Evolutionary conservation across 306 rosid genomes (phyloP).

Genomic region (Casuarina cunninghamiana): DNA sequence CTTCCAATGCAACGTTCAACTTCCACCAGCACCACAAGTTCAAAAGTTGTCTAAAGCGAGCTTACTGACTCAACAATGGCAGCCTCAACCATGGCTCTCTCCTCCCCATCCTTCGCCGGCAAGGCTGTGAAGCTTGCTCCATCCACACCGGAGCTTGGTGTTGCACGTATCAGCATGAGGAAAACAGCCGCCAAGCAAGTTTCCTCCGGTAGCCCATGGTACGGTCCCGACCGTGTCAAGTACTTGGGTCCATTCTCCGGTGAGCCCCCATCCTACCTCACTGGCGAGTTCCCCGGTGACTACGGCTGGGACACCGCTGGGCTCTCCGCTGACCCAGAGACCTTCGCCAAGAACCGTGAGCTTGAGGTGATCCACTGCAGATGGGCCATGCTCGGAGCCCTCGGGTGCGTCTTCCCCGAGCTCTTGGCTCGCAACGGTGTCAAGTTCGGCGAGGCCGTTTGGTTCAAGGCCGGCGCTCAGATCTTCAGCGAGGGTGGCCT

Average conservation of each 20-base stretch:
- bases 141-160: constrained; percentile 21
- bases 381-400: constrained; percentile 73
- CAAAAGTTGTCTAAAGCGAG: background rate
- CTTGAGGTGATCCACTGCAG: constrained; percentile 57
- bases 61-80: constrained; percentile 31
- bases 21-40: background rate
- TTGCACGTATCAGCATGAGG: constrained; percentile 50
- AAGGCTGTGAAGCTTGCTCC: constrained; percentile 47
- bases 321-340: constrained; percentile 68
- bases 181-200: constrained; percentile 1
- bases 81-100: constrained; percentile 62
- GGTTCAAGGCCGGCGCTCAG: constrained; percentile 70
- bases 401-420: constrained; percentile 65
- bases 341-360: constrained; percentile 57
- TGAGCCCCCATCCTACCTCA: constrained; percentile 55
- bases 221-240: constrained; percentile 66
- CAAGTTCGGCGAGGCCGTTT: constrained; percentile 59
- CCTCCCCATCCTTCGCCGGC: constrained; percentile 58
- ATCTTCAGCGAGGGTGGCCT: constrained; percentile 70
- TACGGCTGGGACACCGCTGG: constrained; percentile 76
- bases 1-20: background rate
- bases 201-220: constrained; percentile 66
- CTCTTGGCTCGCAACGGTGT: constrained; percentile 57
- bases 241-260: constrained; percentile 74
- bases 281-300: constrained; percentile 64